Evolutionary conservation across 768 basidiomycete genomes (phyloP), one percentile per base, ranked within the genome.

Genomic region (Trametes coccinea): DNA sequence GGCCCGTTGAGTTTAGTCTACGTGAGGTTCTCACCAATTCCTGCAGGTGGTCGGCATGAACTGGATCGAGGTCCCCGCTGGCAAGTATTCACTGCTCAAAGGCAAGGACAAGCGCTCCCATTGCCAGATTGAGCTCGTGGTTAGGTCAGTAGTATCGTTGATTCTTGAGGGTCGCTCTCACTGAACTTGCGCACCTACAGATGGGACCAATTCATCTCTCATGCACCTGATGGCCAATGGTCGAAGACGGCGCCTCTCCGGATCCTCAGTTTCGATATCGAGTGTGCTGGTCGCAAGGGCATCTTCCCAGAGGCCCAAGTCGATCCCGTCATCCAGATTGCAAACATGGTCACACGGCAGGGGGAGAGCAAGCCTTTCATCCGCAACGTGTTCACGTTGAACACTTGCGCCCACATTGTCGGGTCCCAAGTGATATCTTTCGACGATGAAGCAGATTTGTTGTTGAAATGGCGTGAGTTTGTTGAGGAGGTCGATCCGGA

Each of bases 311-410:
- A 98, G 70, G 82, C 97, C 7, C 79, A 87, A 9, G 72, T 82
- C 33, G 97, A 99, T 74, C 96, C 96, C 8, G 93, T 99, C 57
- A 98, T 98, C 68, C 97, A 98, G 70, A 98, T 98, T 61, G 97
- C 96, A 1, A 97, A 93, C 73, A 98, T 98, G 97, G 96, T 98
- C 10, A 98, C 95, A 39, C 83, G 91, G 4, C 97, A 99, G 84
- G 95, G 96, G 66, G 95, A 98, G 68, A 79, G 79, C 45, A 88
- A 93, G 60, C 97, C 97, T 0, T 99, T 98, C 75, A 88, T 99
- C 62, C 87, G 96, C 13, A 99, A 99, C 66, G 82, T 98, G 30
- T 99, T 98, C 75, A 96, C 96, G 1, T 84, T 98, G 48, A 95
- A 97, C 69, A 86, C 89, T 1, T 99, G 97, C 71, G 82, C 96